A percentile compares a stretch with the other conserved stretches of the same genome.
These are phyloP conservation scores for Paspalum notatum DNA, from an alignment of 176 grass and related monocot species.

Conservation along the genomic window DNA sequence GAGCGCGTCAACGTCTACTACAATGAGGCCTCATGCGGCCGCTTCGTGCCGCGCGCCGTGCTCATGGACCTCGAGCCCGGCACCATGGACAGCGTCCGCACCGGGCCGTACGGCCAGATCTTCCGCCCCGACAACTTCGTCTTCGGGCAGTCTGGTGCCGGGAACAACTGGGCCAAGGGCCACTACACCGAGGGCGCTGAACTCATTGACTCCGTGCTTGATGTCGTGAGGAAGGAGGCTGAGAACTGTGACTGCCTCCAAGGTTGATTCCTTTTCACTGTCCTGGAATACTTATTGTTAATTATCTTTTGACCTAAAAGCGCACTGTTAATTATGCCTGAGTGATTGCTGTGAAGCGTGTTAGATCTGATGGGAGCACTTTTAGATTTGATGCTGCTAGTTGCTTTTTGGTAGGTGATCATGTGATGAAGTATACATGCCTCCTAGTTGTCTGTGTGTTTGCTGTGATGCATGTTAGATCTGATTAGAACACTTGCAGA, in stretches of 20 bases:
- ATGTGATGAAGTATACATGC: too few relatives aligned
- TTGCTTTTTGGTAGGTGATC: slow-evolving; percentile 17
- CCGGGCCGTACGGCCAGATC: slow-evolving; percentile 77
- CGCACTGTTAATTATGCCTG: not conserved
- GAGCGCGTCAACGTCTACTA: slow-evolving; percentile 93
- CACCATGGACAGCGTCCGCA: slow-evolving; percentile 93
- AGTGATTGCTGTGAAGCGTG: slow-evolving; percentile 1
- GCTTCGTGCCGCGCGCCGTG: slow-evolving; percentile 82
- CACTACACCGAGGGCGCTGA: slow-evolving; percentile 91
- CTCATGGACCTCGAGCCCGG: slow-evolving; percentile 95
- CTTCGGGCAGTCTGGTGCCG: slow-evolving; percentile 78
- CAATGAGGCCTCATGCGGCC: slow-evolving; percentile 85
- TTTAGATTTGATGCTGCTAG: not conserved
- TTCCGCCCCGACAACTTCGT: slow-evolving; percentile 91
- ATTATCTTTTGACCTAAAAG: not conserved
- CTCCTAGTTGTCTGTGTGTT: too few relatives aligned
- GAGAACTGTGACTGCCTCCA: slow-evolving; percentile 95
- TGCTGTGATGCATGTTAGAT: too few relatives aligned
- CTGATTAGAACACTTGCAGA: too few relatives aligned
- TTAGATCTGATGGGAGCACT: not conserved
- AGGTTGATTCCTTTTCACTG: slow-evolving; percentile 49
- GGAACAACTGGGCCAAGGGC: slow-evolving; percentile 92
- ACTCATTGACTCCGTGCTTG: slow-evolving; percentile 86
- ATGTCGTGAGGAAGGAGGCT: slow-evolving; percentile 86
- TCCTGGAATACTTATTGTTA: slow-evolving; percentile 4